These are phyloP conservation scores for Murraya paniculata DNA, from an alignment of 345 rosid species.

Conservation along the genomic window DNA sequence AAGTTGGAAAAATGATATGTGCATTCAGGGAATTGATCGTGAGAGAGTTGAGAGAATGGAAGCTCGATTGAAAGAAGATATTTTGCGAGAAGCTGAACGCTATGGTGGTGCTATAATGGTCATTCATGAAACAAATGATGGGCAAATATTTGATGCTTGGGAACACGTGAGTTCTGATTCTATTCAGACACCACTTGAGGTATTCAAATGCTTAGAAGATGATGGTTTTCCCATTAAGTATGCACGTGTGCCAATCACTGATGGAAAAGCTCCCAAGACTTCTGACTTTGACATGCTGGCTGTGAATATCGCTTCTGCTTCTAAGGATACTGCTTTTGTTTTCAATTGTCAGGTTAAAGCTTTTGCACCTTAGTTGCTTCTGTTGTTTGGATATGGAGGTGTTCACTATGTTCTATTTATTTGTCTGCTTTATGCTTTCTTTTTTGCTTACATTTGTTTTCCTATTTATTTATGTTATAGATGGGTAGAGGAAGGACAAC, in stretches of 20 bases:
- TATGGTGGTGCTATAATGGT: slow-evolving; percentile 95
- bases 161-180: slow-evolving; percentile 72
- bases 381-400: neutral
- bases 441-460: neutral
- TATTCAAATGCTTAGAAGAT: slow-evolving; percentile 77
- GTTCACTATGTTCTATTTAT: slow-evolving; percentile 7
- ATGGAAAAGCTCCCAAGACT: slow-evolving; percentile 98
- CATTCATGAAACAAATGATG: slow-evolving; percentile 84
- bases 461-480: slow-evolving; percentile 34
- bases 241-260: slow-evolving; percentile 96
- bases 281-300: slow-evolving; percentile 86
- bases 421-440: neutral
- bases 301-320: slow-evolving; percentile 78
- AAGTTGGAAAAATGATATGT: slow-evolving; percentile 21
- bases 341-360: slow-evolving; percentile 92
- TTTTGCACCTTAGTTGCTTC: slow-evolving; percentile 1
- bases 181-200: slow-evolving; percentile 91
- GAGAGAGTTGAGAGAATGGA: slow-evolving; percentile 97
- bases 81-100: slow-evolving; percentile 78
- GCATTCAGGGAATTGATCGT: slow-evolving; percentile 82
- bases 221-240: slow-evolving; percentile 82
- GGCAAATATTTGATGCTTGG: slow-evolving; percentile 89
- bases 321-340: slow-evolving; percentile 84
- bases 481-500: slow-evolving; percentile 99
- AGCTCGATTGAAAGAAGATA: slow-evolving; percentile 93